Conservation (phyloP, 306 rosid genomes). For the Casuarina equisetifolia region DNA sequence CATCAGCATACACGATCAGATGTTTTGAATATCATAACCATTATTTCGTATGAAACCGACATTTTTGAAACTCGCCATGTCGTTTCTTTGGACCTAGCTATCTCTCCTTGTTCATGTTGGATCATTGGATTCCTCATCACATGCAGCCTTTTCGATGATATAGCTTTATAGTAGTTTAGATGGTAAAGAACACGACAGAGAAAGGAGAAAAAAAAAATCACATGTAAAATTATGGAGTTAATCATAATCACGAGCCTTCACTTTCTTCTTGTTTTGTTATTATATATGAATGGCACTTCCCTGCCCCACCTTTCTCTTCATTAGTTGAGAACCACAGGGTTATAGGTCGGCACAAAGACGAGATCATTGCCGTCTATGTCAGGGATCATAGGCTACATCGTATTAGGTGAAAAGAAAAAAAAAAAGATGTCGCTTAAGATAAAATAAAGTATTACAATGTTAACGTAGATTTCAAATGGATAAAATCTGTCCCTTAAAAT, state of each 20-base stretch:
- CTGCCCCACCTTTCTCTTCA: slow-evolving; percentile 24
- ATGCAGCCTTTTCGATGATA: slow-evolving; percentile 31
- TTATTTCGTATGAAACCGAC: slow-evolving; percentile 23
- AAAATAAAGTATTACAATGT: not conserved
- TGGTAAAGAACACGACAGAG: not conserved
- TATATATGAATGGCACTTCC: slow-evolving; percentile 38
- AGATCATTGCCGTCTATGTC: not conserved
- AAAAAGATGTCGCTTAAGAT: not conserved
- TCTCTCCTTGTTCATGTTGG: slow-evolving; percentile 44
- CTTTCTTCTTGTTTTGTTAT: slow-evolving; percentile 16
- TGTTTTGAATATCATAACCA: slow-evolving; percentile 22
- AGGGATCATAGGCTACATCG: not conserved
- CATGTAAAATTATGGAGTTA: slow-evolving; percentile 16
- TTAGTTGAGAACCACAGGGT: slow-evolving; percentile 15
- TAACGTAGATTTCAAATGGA: not conserved
- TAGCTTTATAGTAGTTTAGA: slow-evolving; percentile 11
- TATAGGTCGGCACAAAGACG: slow-evolving; percentile 18
- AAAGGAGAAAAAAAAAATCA: slow-evolving; percentile 21
- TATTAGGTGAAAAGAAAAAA: slow-evolving; percentile 6
- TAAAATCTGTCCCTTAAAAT: not conserved
- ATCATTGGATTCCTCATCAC: slow-evolving; percentile 69
- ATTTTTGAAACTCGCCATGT: slow-evolving; percentile 45
- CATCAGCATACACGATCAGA: slow-evolving; percentile 25
- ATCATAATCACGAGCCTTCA: slow-evolving; percentile 12
- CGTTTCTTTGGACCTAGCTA: slow-evolving; percentile 38